Conservation (phyloP, 371 early-diverging fungal species). For the Conidiobolus incongruus region DNA sequence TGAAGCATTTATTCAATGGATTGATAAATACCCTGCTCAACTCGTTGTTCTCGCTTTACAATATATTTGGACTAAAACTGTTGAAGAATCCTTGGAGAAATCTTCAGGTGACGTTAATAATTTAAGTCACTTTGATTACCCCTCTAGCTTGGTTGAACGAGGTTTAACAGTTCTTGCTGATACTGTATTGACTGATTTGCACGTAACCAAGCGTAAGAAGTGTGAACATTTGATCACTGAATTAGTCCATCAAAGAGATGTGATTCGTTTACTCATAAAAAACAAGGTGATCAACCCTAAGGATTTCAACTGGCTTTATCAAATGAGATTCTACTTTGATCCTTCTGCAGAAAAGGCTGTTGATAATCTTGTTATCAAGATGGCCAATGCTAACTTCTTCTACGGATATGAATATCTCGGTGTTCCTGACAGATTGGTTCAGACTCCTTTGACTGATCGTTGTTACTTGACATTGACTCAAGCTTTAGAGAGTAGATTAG, state of each 20-base stretch:
- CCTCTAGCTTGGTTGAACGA: conserved; percentile 39
- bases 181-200: conserved; percentile 70
- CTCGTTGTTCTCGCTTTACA: conserved; percentile 81
- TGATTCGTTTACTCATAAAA: conserved; percentile 46
- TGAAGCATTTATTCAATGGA: conserved; percentile 53
- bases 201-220: conserved; percentile 67
- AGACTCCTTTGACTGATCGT: conserved; percentile 93
- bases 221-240: conserved; percentile 96
- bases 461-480: conserved; percentile 95
- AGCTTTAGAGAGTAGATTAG: conserved; percentile 77
- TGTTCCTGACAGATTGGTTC: conserved; percentile 86
- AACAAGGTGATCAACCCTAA: conserved; percentile 28
- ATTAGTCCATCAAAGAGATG: conserved; percentile 94
- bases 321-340: conserved; percentile 91
- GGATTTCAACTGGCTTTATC: conserved; percentile 88
- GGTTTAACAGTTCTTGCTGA: conserved; percentile 75
- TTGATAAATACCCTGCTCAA: conserved; percentile 79
- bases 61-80: conserved; percentile 70
- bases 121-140: conserved; percentile 19
- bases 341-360: conserved; percentile 33
- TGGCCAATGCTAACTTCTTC: conserved; percentile 85
- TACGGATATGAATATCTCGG: conserved; percentile 98
- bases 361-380: conserved; percentile 46
- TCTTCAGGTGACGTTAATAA: conserved; percentile 8
- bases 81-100: conserved; percentile 41